Conservation (phyloP, 1,139 yeast genomes). For the Meyerozyma carpophila region DNA sequence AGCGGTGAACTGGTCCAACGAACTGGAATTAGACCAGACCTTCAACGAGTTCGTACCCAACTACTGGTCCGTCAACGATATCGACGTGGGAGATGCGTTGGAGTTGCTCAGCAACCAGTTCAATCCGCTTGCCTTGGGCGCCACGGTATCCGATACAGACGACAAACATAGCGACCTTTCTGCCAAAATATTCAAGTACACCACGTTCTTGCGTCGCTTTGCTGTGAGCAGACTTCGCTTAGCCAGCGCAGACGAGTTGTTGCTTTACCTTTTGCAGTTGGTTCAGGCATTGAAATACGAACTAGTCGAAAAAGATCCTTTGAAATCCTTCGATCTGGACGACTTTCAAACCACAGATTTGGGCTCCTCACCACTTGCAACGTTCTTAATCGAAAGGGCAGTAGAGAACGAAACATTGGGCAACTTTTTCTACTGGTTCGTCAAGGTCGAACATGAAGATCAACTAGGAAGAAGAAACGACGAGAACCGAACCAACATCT, state of each 20-base stretch:
- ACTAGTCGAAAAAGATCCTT: conserved; percentile 9
- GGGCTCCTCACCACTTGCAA: conserved; percentile 60
- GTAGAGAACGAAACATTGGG: conserved; percentile 64
- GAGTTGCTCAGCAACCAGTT: conserved; percentile 78
- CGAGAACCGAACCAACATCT: conserved; percentile 16
- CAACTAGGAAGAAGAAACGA: conserved; percentile 27
- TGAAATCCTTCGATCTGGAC: neutral
- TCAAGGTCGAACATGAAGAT: conserved; percentile 82
- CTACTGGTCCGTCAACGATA: conserved; percentile 55
- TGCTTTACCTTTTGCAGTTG: conserved; percentile 77
- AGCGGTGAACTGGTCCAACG: conserved; percentile 85
- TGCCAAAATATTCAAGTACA: conserved; percentile 28
- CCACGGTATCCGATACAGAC: conserved; percentile 9
- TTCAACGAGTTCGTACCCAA: conserved; percentile 48
- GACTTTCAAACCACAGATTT: conserved; percentile 9
- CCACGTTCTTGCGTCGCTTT: conserved; percentile 57
- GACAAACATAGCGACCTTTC: conserved; percentile 2
- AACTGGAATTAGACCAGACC: conserved; percentile 73
- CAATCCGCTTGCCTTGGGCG: conserved; percentile 33
- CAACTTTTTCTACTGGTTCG: conserved; percentile 85
- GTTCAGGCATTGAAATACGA: conserved; percentile 91
- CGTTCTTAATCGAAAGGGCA: conserved; percentile 72
- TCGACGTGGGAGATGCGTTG: conserved; percentile 88
- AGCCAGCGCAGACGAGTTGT: conserved; percentile 76
- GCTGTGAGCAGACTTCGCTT: conserved; percentile 80